These are phyloP conservation scores for Hypsizygus marmoreus DNA, from an alignment of 768 basidiomycete species.

Conservation along the genomic window DNA sequence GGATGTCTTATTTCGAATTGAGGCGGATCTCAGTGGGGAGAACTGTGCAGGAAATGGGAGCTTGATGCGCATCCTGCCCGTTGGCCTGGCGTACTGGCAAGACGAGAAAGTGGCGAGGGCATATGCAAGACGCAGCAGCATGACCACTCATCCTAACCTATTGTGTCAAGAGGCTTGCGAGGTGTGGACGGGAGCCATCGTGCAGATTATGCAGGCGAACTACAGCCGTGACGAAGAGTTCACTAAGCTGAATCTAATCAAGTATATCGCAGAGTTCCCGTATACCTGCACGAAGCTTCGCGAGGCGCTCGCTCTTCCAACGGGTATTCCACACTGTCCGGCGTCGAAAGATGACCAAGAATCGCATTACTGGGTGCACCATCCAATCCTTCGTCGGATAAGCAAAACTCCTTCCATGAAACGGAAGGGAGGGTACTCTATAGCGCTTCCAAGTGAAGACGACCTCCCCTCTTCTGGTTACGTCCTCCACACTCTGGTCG, in stretches of 20 bases:
- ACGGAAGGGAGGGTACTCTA: conserved; percentile 16
- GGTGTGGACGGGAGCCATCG: conserved; percentile 39
- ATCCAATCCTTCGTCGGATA: conserved; percentile 41
- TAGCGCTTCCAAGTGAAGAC: conserved; percentile 29
- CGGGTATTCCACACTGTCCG: conserved; percentile 18
- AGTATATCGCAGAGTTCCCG: conserved; percentile 39
- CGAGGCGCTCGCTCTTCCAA: conserved; percentile 31
- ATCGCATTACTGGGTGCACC: conserved; percentile 32
- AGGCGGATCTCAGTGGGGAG: conserved; percentile 25
- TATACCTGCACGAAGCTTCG: conserved; percentile 34
- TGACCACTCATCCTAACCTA: conserved; percentile 42
- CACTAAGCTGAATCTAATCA: conserved; percentile 42
- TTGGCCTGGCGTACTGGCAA: conserved; percentile 45
- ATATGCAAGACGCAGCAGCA: conserved; percentile 41
- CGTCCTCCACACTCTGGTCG: conserved; percentile 40
- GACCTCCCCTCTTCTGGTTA: conserved; percentile 41
- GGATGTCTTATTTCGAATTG: conserved; percentile 30
- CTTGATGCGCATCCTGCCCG: conserved; percentile 47
- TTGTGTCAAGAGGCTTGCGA: conserved; percentile 44
- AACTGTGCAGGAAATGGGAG: conserved; percentile 41
- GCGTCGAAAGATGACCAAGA: conserved; percentile 28
- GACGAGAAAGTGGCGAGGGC: conserved; percentile 29
- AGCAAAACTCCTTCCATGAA: conserved; percentile 22
- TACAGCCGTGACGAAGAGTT: conserved; percentile 11
- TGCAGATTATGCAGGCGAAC: conserved; percentile 32